Conservation (phyloP, 305 asterid genomes). For the Solanum hybrid region DNA sequence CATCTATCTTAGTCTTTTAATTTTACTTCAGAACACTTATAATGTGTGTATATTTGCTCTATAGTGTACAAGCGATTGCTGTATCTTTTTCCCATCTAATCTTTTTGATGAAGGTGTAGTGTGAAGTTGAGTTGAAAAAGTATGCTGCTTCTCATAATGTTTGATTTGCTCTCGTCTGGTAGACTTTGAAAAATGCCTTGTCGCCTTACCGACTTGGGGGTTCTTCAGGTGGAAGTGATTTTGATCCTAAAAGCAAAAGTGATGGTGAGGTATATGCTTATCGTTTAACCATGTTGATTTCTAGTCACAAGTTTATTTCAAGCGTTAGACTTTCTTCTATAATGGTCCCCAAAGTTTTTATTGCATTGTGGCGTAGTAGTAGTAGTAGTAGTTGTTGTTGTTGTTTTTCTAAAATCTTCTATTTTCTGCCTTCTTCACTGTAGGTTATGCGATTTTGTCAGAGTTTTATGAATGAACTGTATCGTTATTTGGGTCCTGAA, state of each 20-base stretch:
- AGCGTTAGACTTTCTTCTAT: conserved; percentile 11
- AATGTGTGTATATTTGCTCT: neutral
- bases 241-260: conserved; percentile 90
- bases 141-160: conserved; percentile 18
- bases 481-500: conserved; percentile 93
- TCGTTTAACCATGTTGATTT: conserved; percentile 7
- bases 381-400: neutral
- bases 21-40: neutral
- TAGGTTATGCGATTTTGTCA: conserved; percentile 96
- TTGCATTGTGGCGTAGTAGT: neutral
- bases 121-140: conserved; percentile 6
- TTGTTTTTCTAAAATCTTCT: conserved; percentile 4
- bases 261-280: conserved; percentile 64
- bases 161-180: conserved; percentile 26
- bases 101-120: conserved; percentile 1
- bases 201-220: conserved; percentile 98
- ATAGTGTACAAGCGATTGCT: neutral
- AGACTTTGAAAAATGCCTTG: conserved; percentile 92
- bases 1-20: neutral
- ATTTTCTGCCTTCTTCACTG: conserved; percentile 12
- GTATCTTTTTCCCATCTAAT: neutral
- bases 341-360: neutral
- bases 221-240: conserved; percentile 97
- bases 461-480: conserved; percentile 93
- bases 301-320: conserved; percentile 11